A percentile compares a stretch with the other conserved stretches of the same genome.
phyloP scores from a whole-genome alignment of 1,284 basidiomycete genomes.

The Moesziomyces parantarcticus region DNA sequence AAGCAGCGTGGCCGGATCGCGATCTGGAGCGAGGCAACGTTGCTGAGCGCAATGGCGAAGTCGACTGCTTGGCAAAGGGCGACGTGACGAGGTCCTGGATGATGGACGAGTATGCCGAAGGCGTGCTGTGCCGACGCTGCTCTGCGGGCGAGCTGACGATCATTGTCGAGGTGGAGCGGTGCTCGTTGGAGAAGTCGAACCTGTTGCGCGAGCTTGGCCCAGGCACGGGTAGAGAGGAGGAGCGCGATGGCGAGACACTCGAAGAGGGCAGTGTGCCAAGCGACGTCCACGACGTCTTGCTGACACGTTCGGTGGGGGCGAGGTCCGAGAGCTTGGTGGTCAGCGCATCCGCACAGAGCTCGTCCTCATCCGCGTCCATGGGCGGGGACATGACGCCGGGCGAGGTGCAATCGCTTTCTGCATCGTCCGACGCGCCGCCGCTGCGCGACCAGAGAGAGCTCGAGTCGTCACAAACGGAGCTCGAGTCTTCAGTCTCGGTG shows the following conservation, averaged over 20 bases:
- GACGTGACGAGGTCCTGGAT: constrained; percentile 35
- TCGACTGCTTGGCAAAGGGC: constrained; percentile 9
- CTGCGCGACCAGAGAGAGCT: constrained; percentile 39
- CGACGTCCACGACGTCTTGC: constrained; percentile 16
- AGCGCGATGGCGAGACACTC: constrained; percentile 13
- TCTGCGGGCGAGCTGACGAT: constrained; percentile 6
- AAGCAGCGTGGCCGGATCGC: constrained; percentile 1
- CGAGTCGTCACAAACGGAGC: constrained; percentile 33
- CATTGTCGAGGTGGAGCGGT: constrained; percentile 10
- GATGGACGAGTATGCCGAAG: constrained; percentile 20
- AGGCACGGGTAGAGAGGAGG: constrained; percentile 22
- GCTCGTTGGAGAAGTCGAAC: constrained; percentile 3
- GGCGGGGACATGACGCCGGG: constrained; percentile 32
- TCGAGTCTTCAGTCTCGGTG: constrained; percentile 24
- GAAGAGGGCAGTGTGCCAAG: constrained; percentile 27
- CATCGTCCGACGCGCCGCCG: constrained; percentile 13
- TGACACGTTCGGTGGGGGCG: background rate
- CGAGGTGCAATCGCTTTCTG: constrained; percentile 34
- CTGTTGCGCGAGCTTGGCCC: constrained; percentile 2
- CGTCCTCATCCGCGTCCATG: constrained; percentile 7
- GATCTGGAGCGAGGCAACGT: constrained; percentile 26
- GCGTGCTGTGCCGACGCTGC: constrained; percentile 9
- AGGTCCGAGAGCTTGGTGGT: constrained; percentile 27
- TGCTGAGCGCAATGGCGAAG: constrained; percentile 21
- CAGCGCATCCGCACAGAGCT: constrained; percentile 21